Evolutionary conservation across 345 rosid species (phyloP).

Genomic region (Abelmoschus esculentus): DNA sequence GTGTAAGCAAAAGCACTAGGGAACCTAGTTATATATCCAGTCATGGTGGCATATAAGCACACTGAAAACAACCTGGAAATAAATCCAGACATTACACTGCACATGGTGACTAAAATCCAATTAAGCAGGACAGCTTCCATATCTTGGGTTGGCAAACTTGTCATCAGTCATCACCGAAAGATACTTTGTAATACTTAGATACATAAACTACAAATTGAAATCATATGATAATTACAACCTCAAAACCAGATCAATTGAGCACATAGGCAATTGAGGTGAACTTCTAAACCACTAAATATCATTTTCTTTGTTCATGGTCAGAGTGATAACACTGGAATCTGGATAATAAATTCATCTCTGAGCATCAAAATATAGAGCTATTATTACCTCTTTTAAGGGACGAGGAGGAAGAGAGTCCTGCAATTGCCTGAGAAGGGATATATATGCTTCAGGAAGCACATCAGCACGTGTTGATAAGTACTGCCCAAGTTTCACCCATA

Average conservation of each 20-base stretch:
- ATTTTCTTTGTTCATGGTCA: not conserved
- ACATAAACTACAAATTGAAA: not conserved
- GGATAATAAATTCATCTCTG: not conserved
- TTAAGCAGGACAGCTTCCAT: not conserved
- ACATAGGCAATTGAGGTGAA: not conserved
- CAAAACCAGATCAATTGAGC: not conserved
- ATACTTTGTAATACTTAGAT: not conserved
- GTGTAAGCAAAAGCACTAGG: not conserved
- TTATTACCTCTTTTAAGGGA: constrained; percentile 65
- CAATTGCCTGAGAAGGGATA: constrained; percentile 67
- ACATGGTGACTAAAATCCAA: constrained; percentile 3
- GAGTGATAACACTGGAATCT: not conserved
- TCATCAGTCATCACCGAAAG: not conserved
- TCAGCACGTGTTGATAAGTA: constrained; percentile 95
- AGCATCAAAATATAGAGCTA: not conserved
- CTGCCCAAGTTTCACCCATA: constrained; percentile 96
- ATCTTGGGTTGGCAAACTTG: not conserved
- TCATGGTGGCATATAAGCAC: not conserved
- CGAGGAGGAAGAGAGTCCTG: constrained; percentile 99
- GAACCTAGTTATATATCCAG: not conserved
- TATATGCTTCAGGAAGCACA: constrained; percentile 83
- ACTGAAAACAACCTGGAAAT: not conserved
- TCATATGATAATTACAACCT: not conserved
- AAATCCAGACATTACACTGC: not conserved
- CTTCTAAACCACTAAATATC: not conserved